Percentiles rank a stretch among this genome's conserved stretches.
These are phyloP conservation scores for Tanacetum coccineum DNA, from an alignment of 129 eudicot genomes.

Conservation along the genomic window DNA sequence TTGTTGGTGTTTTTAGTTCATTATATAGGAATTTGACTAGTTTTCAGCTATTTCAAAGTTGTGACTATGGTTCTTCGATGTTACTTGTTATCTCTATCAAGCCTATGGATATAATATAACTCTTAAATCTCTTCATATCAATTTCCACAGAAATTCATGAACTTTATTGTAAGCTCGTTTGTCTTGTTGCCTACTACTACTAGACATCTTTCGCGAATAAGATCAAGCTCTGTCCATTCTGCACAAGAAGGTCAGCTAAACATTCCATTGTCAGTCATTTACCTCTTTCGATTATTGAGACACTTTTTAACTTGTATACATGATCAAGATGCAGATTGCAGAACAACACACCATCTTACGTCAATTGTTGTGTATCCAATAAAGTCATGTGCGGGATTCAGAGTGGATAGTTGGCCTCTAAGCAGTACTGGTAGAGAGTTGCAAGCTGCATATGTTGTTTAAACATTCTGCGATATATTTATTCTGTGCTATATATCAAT, in stretches of 20 bases:
- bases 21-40: no score
- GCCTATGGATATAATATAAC: neutral
- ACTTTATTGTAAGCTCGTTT: slow-evolving; percentile 61
- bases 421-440: slow-evolving; percentile 76
- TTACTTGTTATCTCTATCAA: neutral
- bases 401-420: slow-evolving; percentile 80
- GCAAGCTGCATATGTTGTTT: slow-evolving; percentile 34
- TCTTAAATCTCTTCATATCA: neutral
- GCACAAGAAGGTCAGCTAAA: slow-evolving; percentile 58
- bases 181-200: slow-evolving; percentile 38
- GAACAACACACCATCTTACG: slow-evolving; percentile 37
- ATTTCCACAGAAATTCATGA: slow-evolving; percentile 59
- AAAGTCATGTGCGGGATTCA: slow-evolving; percentile 92
- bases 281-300: neutral
- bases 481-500: neutral
- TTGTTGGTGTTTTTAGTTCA: no score
- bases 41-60: neutral
- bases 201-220: slow-evolving; percentile 18
- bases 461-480: slow-evolving; percentile 12
- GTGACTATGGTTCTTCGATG: neutral
- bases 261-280: neutral
- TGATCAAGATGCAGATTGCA: slow-evolving; percentile 45
- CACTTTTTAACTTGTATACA: slow-evolving; percentile 25
- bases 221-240: slow-evolving; percentile 24
- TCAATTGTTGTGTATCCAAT: slow-evolving; percentile 83